These are phyloP conservation scores for Limonomyces culmigenus DNA, from an alignment of 1,284 basidiomycete genomes.

Conservation along the genomic window DNA sequence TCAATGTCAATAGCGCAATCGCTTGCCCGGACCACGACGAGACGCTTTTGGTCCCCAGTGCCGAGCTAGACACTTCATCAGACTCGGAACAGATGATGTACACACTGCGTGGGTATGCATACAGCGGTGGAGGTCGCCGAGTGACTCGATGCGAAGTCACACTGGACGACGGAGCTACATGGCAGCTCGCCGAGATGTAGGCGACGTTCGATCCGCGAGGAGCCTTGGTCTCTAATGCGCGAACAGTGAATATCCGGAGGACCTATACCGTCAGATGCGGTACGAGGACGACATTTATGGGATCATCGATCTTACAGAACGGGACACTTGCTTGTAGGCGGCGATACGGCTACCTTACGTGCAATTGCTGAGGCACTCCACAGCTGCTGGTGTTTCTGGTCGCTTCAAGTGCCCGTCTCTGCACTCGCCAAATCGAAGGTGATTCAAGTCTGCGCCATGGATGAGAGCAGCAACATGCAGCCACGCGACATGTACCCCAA, in stretches of 20 bases:
- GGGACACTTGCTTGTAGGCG: constrained; percentile 35
- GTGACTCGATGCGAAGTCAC: constrained; percentile 45
- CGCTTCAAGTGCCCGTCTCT: constrained; percentile 20
- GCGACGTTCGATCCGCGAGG: constrained; percentile 1
- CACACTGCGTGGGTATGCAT: constrained; percentile 39
- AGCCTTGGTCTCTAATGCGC: background rate
- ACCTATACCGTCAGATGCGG: constrained; percentile 24
- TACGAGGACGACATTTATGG: constrained; percentile 18
- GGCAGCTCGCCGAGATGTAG: constrained; percentile 31
- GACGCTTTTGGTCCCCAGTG: no score
- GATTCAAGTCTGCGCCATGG: constrained; percentile 40
- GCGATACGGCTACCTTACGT: background rate
- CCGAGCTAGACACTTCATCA: constrained; percentile 4
- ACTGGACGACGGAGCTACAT: constrained; percentile 37
- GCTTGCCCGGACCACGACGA: constrained; percentile 43
- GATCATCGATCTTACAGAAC: constrained; percentile 26
- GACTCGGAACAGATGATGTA: constrained; percentile 14
- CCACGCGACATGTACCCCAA: constrained; percentile 13
- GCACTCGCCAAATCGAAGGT: constrained; percentile 19
- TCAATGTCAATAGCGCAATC: constrained; percentile 48
- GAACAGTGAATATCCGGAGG: constrained; percentile 31
- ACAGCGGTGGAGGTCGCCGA: constrained; percentile 47
- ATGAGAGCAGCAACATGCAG: constrained; percentile 18
- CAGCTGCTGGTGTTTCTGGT: constrained; percentile 56
- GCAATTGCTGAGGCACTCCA: background rate